phyloP scores from a whole-genome alignment of 2,329 filamentous ascomycete genomes.

The Ceratocystis papillata region DNA sequence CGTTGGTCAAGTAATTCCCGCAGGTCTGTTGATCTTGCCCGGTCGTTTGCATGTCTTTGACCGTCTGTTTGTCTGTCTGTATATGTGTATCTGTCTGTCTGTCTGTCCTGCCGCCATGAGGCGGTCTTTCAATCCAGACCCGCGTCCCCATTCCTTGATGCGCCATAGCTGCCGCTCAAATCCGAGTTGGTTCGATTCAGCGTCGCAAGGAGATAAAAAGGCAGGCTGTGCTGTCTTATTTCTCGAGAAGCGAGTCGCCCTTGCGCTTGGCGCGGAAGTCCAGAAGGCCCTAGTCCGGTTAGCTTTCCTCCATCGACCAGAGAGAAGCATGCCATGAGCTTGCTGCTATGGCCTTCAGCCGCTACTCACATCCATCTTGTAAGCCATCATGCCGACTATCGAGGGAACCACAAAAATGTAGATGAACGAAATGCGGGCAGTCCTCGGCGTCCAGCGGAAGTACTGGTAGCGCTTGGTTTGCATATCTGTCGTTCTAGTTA shows the following conservation, averaged over 20 bases:
- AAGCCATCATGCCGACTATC: conserved; percentile 60
- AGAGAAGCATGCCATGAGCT: neutral
- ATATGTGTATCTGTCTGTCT: conserved; percentile 12
- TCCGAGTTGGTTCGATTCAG: neutral
- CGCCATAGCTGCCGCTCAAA: neutral
- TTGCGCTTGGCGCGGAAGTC: conserved; percentile 77
- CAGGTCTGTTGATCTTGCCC: conserved; percentile 7
- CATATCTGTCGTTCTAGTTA: conserved; percentile 50
- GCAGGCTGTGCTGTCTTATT: conserved; percentile 37
- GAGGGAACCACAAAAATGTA: conserved; percentile 65
- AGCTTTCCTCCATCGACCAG: neutral
- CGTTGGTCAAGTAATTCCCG: conserved; percentile 9
- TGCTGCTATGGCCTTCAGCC: too few species aligned
- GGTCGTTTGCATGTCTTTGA: conserved; percentile 3
- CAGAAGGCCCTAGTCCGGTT: conserved; percentile 60
- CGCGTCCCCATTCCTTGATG: too few species aligned
- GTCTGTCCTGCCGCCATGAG: neutral
- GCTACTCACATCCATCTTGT: conserved; percentile 70
- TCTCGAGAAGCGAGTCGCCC: conserved; percentile 75
- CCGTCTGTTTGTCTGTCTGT: conserved; percentile 16
- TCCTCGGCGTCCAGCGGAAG: conserved; percentile 86
- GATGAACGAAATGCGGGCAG: conserved; percentile 65
- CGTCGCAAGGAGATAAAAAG: neutral
- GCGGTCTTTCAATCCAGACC: too few species aligned
- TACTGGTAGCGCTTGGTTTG: conserved; percentile 76